Conservation (phyloP, 345 rosid genomes). For the Orychophragmus violaceus region DNA sequence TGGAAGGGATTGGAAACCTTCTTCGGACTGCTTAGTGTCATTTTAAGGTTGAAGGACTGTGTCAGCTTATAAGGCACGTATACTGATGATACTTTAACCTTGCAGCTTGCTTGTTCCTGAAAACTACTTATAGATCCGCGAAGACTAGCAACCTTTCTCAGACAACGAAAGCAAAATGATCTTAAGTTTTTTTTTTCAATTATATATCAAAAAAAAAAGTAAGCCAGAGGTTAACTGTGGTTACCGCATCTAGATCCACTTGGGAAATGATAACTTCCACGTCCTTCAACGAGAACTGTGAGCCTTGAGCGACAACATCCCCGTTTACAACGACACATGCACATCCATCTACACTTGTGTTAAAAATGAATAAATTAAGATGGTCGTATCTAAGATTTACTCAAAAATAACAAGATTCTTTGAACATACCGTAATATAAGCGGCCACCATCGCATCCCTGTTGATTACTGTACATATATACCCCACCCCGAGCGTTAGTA, state of each 20-base stretch:
- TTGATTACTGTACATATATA: conserved; percentile 95
- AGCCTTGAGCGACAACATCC: conserved; percentile 78
- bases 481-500: conserved; percentile 83
- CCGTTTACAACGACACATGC: conserved; percentile 80
- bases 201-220: neutral
- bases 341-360: conserved; percentile 63
- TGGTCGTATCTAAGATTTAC: neutral
- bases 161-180: conserved; percentile 15
- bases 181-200: neutral
- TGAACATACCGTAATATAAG: conserved; percentile 65
- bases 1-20: conserved; percentile 39
- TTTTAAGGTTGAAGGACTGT: conserved; percentile 55
- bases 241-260: conserved; percentile 91
- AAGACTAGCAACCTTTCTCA: conserved; percentile 77
- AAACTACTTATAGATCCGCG: conserved; percentile 84
- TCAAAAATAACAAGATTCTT: neutral
- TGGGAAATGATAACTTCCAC: conserved; percentile 84
- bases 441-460: conserved; percentile 97
- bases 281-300: conserved; percentile 89
- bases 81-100: conserved; percentile 58
- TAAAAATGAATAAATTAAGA: neutral
- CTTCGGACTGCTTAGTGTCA: conserved; percentile 63
- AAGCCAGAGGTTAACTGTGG: conserved; percentile 10
- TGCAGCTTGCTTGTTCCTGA: conserved; percentile 84
- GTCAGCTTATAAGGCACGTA: conserved; percentile 62